Base-by-base conservation (phyloP, 2,329 filamentous ascomycete genomes). In the Colletotrichum sp. region DNA sequence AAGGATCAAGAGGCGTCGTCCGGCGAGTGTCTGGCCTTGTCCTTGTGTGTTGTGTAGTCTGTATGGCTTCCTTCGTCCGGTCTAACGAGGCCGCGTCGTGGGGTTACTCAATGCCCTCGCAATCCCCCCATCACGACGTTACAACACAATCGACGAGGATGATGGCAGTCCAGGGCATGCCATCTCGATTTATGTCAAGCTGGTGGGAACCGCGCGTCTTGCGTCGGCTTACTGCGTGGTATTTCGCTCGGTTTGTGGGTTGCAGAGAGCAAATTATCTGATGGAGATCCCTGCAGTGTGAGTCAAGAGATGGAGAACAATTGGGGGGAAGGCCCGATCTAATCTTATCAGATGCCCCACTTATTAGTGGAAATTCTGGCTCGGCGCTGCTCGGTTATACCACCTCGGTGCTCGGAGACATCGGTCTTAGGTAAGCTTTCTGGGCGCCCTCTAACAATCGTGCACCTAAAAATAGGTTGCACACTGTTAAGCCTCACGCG, bases 291-390 rank as follows among this genome's bases (percentile, higher is more conserved):
- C 64, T 76, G 74, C 26, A 28, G 44, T 67, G 49, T 76, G 74
- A 76, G 74, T 76, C 74, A 74, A 68, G 73, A 44, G 64, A 76
- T 68, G 65, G 70, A 49, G 59, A 65, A 44, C 49, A 52, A 60
- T 65, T 34, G 15, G 70, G 34, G 70, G 64, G 74, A 76, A 74
- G 65, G 28, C 55, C 70, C 71, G 74, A 76, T 76, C 70, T 76
- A 76, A 76, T 76, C 74, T 76, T 76, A 76, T 76, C 74, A 69
- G 74, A 76, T 76, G 74, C 71, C 74, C 74, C 74, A 76, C 18
- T 49, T 32, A 3, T 5, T 8, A 8, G 15, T 24, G 49, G 28
- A 24, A 52, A 26, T 21, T 28, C 6, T 15, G 5, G 15, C 70
- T 76, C 71, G 74, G 74, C 36, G 3, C 10, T n/a, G 13, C 28